phyloP scores from a whole-genome alignment of 129 eudicot genomes.

The Calendula officinalis region DNA sequence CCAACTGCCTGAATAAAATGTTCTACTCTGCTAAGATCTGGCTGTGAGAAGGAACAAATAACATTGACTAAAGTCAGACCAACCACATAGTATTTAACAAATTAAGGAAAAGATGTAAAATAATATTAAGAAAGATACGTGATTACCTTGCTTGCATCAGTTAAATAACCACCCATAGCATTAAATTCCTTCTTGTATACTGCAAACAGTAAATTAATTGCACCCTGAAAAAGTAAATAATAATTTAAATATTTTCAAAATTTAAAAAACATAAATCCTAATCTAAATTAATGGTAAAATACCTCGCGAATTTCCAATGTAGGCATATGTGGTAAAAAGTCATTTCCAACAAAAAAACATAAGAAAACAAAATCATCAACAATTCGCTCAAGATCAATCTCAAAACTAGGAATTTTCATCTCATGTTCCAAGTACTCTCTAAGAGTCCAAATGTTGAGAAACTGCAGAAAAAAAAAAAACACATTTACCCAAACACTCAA shows the following conservation, averaged over 20 bases:
- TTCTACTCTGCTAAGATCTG: conserved; percentile 74
- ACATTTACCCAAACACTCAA: neutral
- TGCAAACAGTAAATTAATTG: conserved; percentile 84
- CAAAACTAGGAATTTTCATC: conserved; percentile 61
- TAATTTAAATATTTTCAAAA: neutral
- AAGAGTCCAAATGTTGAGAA: conserved; percentile 85
- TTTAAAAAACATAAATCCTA: neutral
- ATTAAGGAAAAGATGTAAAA: neutral
- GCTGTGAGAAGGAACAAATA: conserved; percentile 48
- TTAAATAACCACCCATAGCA: conserved; percentile 81
- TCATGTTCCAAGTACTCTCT: conserved; percentile 87
- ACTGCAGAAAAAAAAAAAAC: conserved; percentile 52
- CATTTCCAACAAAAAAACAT: conserved; percentile 97
- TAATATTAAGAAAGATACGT: neutral
- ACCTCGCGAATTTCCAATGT: conserved; percentile 98
- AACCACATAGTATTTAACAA: neutral
- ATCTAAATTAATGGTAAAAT: conserved; percentile 15
- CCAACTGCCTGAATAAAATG: conserved; percentile 96
- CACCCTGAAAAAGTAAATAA: conserved; percentile 59
- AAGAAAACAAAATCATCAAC: conserved; percentile 90
- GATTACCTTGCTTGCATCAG: conserved; percentile 85
- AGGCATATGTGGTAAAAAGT: conserved; percentile 97
- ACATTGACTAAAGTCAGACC: conserved; percentile 8
- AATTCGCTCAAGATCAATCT: conserved; percentile 80
- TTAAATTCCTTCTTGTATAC: conserved; percentile 85